These are phyloP conservation scores for Alternaria sp. DNA, from an alignment of 2,329 filamentous ascomycete species.

Conservation along the genomic window DNA sequence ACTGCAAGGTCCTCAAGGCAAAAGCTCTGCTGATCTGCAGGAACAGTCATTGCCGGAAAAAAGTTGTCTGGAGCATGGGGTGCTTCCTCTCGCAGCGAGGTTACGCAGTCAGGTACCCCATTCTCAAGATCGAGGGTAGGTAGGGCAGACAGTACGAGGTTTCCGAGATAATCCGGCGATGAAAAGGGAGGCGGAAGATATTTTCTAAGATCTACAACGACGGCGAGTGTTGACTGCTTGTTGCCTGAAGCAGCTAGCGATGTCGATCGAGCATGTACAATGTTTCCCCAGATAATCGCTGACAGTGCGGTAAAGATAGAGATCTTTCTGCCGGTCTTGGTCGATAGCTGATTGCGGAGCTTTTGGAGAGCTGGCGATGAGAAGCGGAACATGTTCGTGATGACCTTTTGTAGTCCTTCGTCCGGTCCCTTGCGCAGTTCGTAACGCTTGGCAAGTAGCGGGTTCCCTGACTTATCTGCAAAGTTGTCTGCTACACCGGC, in stretches of 20 bases:
- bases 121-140: background rate
- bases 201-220: slow-evolving; percentile 9
- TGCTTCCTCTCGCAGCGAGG: background rate
- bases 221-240: slow-evolving; percentile 8
- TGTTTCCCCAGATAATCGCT: slow-evolving; percentile 9
- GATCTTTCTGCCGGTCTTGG: background rate
- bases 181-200: slow-evolving; percentile 1
- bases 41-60: background rate
- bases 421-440: background rate
- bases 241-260: background rate
- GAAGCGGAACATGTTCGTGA: slow-evolving; percentile 17
- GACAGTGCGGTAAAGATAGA: slow-evolving; percentile 3
- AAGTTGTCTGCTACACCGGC: background rate
- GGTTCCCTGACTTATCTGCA: background rate
- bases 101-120: background rate
- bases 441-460: background rate
- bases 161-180: slow-evolving; percentile 9
- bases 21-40: background rate
- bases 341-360: background rate
- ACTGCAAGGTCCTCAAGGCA: slow-evolving; percentile 1
- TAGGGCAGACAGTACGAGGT: slow-evolving; percentile 4
- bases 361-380: background rate
- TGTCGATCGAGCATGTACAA: slow-evolving; percentile 5
- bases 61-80: background rate
- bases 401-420: slow-evolving; percentile 14